These are phyloP conservation scores for Phytophthora palmivora DNA, from an alignment of 352 stramenopile genomes.

Conservation along the genomic window DNA sequence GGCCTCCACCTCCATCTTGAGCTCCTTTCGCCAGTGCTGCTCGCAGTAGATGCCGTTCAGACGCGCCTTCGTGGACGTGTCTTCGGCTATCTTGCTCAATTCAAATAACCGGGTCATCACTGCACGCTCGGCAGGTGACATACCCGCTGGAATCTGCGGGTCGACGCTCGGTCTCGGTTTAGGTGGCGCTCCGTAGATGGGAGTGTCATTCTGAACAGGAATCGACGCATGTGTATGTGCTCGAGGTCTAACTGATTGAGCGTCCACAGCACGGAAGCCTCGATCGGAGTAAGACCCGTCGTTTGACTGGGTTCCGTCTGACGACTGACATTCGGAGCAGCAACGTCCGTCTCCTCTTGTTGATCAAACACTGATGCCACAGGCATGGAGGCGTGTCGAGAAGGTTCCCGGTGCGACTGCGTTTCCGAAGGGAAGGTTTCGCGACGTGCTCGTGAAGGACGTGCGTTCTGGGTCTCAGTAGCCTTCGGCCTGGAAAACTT, in stretches of 20 bases:
- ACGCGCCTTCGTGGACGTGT: slow-evolving; percentile 54
- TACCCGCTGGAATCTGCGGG: slow-evolving; percentile 12
- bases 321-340: slow-evolving; percentile 4
- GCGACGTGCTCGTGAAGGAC: slow-evolving; percentile 2
- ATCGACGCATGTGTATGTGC: slow-evolving; percentile 25
- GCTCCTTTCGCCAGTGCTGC: slow-evolving; percentile 38
- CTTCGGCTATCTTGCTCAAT: slow-evolving; percentile 55
- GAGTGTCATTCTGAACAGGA: slow-evolving; percentile 1
- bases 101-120: slow-evolving; percentile 51
- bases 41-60: slow-evolving; percentile 59
- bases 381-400: slow-evolving; percentile 20
- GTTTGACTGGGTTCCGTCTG: slow-evolving; percentile 19
- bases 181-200: slow-evolving; percentile 13
- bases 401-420: background rate
- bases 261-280: slow-evolving; percentile 2
- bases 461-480: slow-evolving; percentile 4
- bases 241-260: slow-evolving; percentile 12
- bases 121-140: slow-evolving; percentile 21
- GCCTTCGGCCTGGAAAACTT: slow-evolving; percentile 9
- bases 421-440: slow-evolving; percentile 19
- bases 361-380: slow-evolving; percentile 8
- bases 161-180: slow-evolving; percentile 14
- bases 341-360: slow-evolving; percentile 17
- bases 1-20: slow-evolving; percentile 37
- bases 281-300: slow-evolving; percentile 22